A percentile compares a stretch with the other conserved stretches of the same genome.
Evolutionary conservation across 1,139 yeast genomes (phyloP).

Genomic region (Candida buenavistaensis): DNA sequence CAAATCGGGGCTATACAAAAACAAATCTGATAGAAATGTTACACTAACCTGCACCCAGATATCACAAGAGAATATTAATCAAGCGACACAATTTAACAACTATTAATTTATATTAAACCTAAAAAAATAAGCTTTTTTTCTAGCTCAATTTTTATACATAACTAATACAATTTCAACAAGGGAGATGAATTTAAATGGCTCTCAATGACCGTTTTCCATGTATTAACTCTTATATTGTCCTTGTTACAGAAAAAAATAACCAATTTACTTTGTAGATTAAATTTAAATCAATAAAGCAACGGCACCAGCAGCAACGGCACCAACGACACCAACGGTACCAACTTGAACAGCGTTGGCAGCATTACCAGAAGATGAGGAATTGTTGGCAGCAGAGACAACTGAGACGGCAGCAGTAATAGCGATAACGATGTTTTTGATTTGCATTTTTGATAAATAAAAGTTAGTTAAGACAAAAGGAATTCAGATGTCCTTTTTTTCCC

Average conservation of each 20-base stretch:
- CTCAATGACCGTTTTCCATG: too few relatives aligned
- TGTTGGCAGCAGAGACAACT: slow-evolving; percentile 41
- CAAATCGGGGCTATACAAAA: too few relatives aligned
- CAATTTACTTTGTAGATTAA: slow-evolving; percentile 6
- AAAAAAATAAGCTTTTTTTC: too few relatives aligned
- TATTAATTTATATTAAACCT: too few relatives aligned
- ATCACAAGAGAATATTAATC: too few relatives aligned
- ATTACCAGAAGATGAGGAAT: slow-evolving; percentile 17
- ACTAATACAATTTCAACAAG: too few relatives aligned
- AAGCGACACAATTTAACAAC: too few relatives aligned
- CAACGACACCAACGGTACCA: slow-evolving; percentile 28
- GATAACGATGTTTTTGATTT: slow-evolving; percentile 45
- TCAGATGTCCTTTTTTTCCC: background rate
- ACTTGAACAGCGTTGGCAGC: slow-evolving; percentile 27
- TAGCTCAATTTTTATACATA: too few relatives aligned
- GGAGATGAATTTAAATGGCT: too few relatives aligned
- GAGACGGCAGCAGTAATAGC: slow-evolving; percentile 44
- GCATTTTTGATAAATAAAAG: slow-evolving; percentile 42
- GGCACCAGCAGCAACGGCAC: slow-evolving; percentile 50
- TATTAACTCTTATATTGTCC: too few relatives aligned
- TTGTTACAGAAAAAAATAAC: background rate
- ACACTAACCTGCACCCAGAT: too few relatives aligned
- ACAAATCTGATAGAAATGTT: too few relatives aligned
- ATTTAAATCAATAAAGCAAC: slow-evolving; percentile 46
- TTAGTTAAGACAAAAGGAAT: background rate